These are phyloP conservation scores for Paecilomyces formosus DNA, from an alignment of 2,329 filamentous ascomycete species.

Conservation along the genomic window DNA sequence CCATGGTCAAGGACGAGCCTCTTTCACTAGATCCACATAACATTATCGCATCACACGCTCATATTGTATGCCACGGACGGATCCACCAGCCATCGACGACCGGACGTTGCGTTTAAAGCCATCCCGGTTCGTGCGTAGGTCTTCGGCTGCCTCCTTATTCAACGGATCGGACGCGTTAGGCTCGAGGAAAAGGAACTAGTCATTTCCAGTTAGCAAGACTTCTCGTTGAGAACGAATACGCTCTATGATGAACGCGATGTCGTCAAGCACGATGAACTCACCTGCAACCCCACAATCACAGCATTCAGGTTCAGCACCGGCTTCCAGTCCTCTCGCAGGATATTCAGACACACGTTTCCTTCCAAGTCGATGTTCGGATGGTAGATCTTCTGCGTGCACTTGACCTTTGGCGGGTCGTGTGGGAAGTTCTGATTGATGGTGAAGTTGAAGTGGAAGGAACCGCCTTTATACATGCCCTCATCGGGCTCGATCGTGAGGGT, in stretches of 20 bases:
- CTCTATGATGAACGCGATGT: not conserved
- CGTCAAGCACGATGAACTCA: conserved; percentile 29
- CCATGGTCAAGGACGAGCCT: not conserved
- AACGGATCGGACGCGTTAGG: conserved; percentile 96
- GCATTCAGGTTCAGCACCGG: conserved; percentile 94
- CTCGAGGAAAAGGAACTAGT: conserved; percentile 90
- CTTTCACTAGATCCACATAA: not conserved
- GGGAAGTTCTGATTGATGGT: conserved; percentile 91
- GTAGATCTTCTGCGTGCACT: conserved; percentile 96
- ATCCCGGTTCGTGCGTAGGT: conserved; percentile 77
- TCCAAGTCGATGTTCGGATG: conserved; percentile 98
- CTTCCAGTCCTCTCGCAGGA: conserved; percentile 97
- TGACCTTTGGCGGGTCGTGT: conserved; percentile 95
- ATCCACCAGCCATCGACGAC: conserved; percentile 72
- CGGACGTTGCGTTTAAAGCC: conserved; percentile 88
- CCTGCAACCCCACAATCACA: conserved; percentile 88
- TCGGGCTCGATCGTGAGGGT: conserved; percentile 43
- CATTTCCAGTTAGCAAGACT: not conserved
- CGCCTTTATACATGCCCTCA: conserved; percentile 74
- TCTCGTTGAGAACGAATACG: not conserved
- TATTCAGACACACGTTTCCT: conserved; percentile 97
- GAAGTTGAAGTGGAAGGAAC: conserved; percentile 83
- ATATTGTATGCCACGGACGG: conserved; percentile 64
- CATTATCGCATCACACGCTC: conserved; percentile 66
- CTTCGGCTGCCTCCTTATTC: conserved; percentile 95